Base-by-base conservation (phyloP, 192 early-diverging fungal genomes). In the Linnemannia exigua region DNA sequence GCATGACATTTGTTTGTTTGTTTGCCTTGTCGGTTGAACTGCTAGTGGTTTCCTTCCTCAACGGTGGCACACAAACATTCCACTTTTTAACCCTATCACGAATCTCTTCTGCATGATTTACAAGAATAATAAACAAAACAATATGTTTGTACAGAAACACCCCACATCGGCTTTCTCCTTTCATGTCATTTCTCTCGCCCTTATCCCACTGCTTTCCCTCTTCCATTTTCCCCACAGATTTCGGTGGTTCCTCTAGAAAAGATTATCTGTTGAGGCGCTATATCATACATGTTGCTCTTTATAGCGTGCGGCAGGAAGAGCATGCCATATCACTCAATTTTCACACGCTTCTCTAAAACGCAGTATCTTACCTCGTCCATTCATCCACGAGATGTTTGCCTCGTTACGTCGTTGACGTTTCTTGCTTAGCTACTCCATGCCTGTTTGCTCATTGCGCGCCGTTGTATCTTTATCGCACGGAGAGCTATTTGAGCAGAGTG, bases 21-120 rank as follows among this genome's bases (percentile, higher is more conserved):
- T 63, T 63, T 63, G 25, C 31, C 58, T 25, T 63, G 28, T 63
- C 58, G 58, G 58, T 63, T 31, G 58, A 63, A 63, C 31, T 63
- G 28, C 28, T 9, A 63, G 58, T 33, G 58, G 28, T 2, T 63
- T 31, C 12, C 25, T 31, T 63, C 31, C 31, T 14, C 28, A 9
- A 63, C 58, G 58, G 58, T 63, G 25, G n/a, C 37, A 70, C 58
- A 31, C 28, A 25, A 63, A 63, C 58, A 63, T 31, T 63, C 9
- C 52, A 25, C 52, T 54, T 11, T 54, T 25, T n/a, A n/a, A n/a
- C 17, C 5, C 50, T 52, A 16, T 28, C n/a, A 25, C n/a, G n/a
- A n/a, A n/a, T 25, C 58, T 31, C 31, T 63, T 31, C 58, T 31
- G 58, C 58, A 15, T 31, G 25, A 15, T 54, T 54, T n/a, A 25